Evolutionary conservation across 1,284 basidiomycete genomes (phyloP), one percentile per base, ranked within the genome.

Genomic region (Ganoderma boninense): DNA sequence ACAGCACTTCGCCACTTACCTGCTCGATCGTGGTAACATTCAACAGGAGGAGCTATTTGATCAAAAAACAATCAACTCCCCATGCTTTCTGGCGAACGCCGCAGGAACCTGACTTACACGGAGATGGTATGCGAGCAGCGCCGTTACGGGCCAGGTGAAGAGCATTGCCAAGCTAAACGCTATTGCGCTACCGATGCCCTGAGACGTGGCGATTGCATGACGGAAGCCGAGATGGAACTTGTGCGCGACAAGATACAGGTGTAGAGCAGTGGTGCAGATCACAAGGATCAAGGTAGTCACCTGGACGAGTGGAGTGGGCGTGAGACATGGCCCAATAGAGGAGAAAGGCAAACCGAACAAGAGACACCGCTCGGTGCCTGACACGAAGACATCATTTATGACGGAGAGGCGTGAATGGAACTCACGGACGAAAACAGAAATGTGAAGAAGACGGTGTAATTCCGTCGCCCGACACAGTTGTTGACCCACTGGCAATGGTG

Each of bases 401-500:
- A 23, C 26, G 18, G 63, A 60, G 40, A 32, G 29, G 59, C 65
- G 62, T 56, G 32, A 32, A 56, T 26, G 67, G 71, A 57, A 88
- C 93, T 81, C 79, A 96, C 93, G 13, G 89, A 87, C 44, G 89
- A 87, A 62, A 91, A 80, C 38, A 98, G 85, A 75, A 96, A 90
- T 2, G 89, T 89, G 74, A 97, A 91, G 82, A 98, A 98, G 29
- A 92, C 88, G 32, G 95, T 93, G 81, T 98, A 98, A 80, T 97
- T 98, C 63, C 96, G 91, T 64, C 94, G 89, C 4, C 97, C 96
- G 60, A 98, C 87, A 78, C 96, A 98, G 78, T 96, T 97, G 81
- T 97, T 97, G 43, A 98, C 90, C 91, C 96, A 98, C 74, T 96
- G 94, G 76, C 97, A 98, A 81, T 97, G 95, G 78, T 97, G 95